phyloP scores from a whole-genome alignment of 2,329 filamentous ascomycete species.

The Pseudopithomyces maydicus region DNA sequence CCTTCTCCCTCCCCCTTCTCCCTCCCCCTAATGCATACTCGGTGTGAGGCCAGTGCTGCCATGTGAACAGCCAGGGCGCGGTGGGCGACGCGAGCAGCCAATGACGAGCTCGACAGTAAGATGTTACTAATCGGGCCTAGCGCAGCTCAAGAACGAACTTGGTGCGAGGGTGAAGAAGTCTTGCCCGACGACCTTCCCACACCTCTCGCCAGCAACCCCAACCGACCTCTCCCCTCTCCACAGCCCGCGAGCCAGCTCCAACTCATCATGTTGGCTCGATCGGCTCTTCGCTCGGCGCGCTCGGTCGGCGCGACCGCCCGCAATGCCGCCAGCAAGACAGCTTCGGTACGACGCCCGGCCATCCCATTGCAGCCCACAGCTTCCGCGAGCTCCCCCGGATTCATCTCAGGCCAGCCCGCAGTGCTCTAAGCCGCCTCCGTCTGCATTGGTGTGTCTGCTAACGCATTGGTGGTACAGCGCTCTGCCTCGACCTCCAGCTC shows the following conservation, averaged over 20 bases:
- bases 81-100: constrained; percentile 11
- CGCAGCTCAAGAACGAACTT: constrained; percentile 19
- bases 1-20: too few relatives aligned
- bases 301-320: constrained; percentile 82
- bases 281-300: constrained; percentile 87
- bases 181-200: constrained; percentile 22
- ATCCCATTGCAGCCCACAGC: constrained; percentile 34
- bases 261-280: constrained; percentile 87
- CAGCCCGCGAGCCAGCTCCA: constrained; percentile 45
- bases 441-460: constrained; percentile 38
- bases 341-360: constrained; percentile 50
- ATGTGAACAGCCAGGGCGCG: too few relatives aligned
- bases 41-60: too few relatives aligned
- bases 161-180: constrained; percentile 13
- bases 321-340: constrained; percentile 53
- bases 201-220: constrained; percentile 40
- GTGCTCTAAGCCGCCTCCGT: constrained; percentile 18
- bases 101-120: constrained; percentile 18
- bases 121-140: constrained; percentile 21
- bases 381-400: constrained; percentile 31
- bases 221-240: constrained; percentile 40
- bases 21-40: too few relatives aligned
- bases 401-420: constrained; percentile 22
- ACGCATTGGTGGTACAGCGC: constrained; percentile 51
- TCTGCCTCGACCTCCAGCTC: constrained; percentile 72